Base-by-base conservation (phyloP, 2,329 filamentous ascomycete genomes). In the Aspergillus sp. region DNA sequence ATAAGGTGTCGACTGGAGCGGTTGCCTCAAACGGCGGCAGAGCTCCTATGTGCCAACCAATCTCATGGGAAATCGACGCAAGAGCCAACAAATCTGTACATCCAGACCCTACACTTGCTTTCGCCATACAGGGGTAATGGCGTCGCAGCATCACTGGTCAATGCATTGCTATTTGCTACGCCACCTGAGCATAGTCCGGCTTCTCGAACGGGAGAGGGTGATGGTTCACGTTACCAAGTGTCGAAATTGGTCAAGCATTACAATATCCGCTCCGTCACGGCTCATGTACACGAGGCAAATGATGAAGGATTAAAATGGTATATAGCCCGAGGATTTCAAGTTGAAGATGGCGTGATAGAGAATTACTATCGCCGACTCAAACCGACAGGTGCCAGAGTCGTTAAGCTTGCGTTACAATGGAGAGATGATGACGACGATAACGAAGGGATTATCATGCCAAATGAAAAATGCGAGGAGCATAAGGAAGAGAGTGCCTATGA, bases 261-360 rank as follows among this genome's bases (percentile, higher is more conserved):
- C 52, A 72, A 74, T 22, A 74, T 79, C 22, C 65, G 63, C 9
- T 70, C 67, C 12, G 74, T 84, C 17, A 80, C 77, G 2, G 82
- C 82, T 9, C 82, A 85, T 62, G 81, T 84, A 1, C 84, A 83
- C 74, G 80, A 82, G 54, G 76, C 74, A 19, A 84, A 84, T 48
- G 70, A 74, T 15, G 80, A 82, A 43, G 82, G 74, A 0, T 56
- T 82, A 53, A 70, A 73, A 43, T 85, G 82, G 82, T 85, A 85
- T 65, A 60, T 63, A 41, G 75, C 77, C 52, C 70, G 80, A 4
- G 79, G 77, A 0, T 85, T 85, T 51, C 68, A 69, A 51, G 53
- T 72, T 5, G 70, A 78, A 37, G 67, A 75, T 15, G 71, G 69
- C 2, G 65, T 74, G 45, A 73, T 82, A 39, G 70, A 77, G 44